These are phyloP conservation scores for Colletotrichum sp. DNA, from an alignment of 2,329 filamentous ascomycete species.

Conservation along the genomic window DNA sequence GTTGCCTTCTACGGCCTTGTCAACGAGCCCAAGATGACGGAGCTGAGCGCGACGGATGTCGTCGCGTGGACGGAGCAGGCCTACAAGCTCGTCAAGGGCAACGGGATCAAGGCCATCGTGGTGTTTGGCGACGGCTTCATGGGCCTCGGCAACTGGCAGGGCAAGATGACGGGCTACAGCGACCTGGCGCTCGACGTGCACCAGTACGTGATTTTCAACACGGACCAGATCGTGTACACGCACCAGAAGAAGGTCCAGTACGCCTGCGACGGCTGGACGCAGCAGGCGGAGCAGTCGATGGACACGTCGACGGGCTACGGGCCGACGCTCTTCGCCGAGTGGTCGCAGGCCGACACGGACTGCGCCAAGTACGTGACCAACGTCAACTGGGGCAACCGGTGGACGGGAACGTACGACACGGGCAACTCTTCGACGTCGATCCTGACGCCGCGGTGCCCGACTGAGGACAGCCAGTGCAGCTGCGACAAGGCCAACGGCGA, in stretches of 20 bases:
- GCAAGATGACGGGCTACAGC: slow-evolving; percentile 73
- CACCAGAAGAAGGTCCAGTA: slow-evolving; percentile 87
- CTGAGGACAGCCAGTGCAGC: slow-evolving; percentile 67
- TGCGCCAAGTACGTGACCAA: slow-evolving; percentile 89
- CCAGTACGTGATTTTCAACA: slow-evolving; percentile 98
- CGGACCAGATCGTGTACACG: slow-evolving; percentile 79
- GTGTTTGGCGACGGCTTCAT: slow-evolving; percentile 96
- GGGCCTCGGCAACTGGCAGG: slow-evolving; percentile 90
- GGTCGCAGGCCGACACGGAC: slow-evolving; percentile 97
- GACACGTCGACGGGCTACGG: slow-evolving; percentile 82
- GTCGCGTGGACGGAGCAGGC: slow-evolving; percentile 81
- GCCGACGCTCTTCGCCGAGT: slow-evolving; percentile 93
- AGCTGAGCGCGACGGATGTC: slow-evolving; percentile 69
- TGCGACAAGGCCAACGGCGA: slow-evolving; percentile 81
- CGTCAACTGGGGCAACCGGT: slow-evolving; percentile 85
- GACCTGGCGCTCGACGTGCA: slow-evolving; percentile 92
- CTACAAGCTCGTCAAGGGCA: slow-evolving; percentile 73
- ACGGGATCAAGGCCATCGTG: slow-evolving; percentile 75
- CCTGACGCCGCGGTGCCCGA: slow-evolving; percentile 76
- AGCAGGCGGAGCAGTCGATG: slow-evolving; percentile 76
- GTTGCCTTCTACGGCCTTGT: slow-evolving; percentile 91
- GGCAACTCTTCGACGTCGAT: slow-evolving; percentile 67
- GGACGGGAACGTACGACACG: slow-evolving; percentile 85
- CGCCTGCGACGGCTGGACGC: slow-evolving; percentile 85
- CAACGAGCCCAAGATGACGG: slow-evolving; percentile 92